phyloP scores from a whole-genome alignment of 805 yeast species.

The Wickerhamomyces ciferrii region DNA sequence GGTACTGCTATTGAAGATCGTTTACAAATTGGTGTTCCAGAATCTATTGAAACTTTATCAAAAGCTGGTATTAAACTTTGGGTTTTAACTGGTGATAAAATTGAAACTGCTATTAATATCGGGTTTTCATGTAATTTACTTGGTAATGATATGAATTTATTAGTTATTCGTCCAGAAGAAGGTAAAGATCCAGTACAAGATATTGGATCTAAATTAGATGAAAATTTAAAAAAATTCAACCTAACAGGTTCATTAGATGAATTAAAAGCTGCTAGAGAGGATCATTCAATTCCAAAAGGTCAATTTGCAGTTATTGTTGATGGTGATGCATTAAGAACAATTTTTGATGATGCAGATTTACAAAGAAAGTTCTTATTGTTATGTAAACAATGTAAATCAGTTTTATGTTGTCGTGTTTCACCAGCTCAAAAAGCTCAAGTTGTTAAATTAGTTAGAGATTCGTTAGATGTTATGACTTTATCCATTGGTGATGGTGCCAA shows the following conservation, averaged over 20 bases:
- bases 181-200: slow-evolving; percentile 32
- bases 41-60: slow-evolving; percentile 62
- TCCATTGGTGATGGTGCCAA: slow-evolving; percentile 85
- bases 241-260: slow-evolving; percentile 58
- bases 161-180: slow-evolving; percentile 49
- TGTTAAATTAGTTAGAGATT: slow-evolving; percentile 64
- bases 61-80: slow-evolving; percentile 78
- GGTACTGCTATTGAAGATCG: slow-evolving; percentile 90
- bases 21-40: slow-evolving; percentile 82
- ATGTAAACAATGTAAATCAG: slow-evolving; percentile 76
- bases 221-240: slow-evolving; percentile 38
- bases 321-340: slow-evolving; percentile 65
- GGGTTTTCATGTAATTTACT: slow-evolving; percentile 76
- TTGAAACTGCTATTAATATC: slow-evolving; percentile 81
- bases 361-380: slow-evolving; percentile 58
- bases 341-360: slow-evolving; percentile 36
- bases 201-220: slow-evolving; percentile 43
- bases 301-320: slow-evolving; percentile 67
- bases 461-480: slow-evolving; percentile 74
- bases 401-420: slow-evolving; percentile 77
- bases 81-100: slow-evolving; percentile 82
- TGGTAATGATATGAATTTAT: slow-evolving; percentile 66
- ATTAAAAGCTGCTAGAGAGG: slow-evolving; percentile 42
- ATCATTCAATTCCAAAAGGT: slow-evolving; percentile 66
- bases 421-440: slow-evolving; percentile 81